Percentiles rank a stretch among this genome's conserved stretches.
These are phyloP conservation scores for Somion occarium DNA, from an alignment of 1,284 basidiomycete species.

Conservation along the genomic window DNA sequence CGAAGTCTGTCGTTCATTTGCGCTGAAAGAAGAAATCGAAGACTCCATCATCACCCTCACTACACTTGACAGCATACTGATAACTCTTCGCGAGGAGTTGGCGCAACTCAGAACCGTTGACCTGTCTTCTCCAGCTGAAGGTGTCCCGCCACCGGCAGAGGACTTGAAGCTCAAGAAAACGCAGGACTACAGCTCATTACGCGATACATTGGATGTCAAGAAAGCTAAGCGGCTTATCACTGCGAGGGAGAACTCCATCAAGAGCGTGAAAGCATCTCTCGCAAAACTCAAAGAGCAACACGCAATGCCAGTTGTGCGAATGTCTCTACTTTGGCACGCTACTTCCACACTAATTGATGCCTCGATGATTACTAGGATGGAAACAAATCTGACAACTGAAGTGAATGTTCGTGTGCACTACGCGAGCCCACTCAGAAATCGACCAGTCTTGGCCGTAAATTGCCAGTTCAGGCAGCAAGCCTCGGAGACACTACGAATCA, in stretches of 20 bases:
- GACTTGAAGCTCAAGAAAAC: constrained; percentile 15
- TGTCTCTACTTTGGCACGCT: neutral
- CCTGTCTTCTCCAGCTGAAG: neutral
- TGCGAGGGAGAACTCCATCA: constrained; percentile 41
- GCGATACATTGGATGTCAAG: constrained; percentile 34
- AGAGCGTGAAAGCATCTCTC: constrained; percentile 28
- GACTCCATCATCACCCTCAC: constrained; percentile 53
- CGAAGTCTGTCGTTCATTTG: constrained; percentile 69
- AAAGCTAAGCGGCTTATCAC: constrained; percentile 43
- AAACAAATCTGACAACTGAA: too few species aligned
- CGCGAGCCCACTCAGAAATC: too few species aligned
- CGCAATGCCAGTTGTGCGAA: neutral
- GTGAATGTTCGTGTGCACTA: too few species aligned
- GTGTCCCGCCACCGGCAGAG: neutral
- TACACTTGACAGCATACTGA: constrained; percentile 58
- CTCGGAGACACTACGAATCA: too few species aligned
- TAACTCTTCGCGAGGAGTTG: constrained; percentile 48
- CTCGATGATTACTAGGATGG: too few species aligned
- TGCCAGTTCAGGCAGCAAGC: too few species aligned
- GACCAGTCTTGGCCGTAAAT: too few species aligned
- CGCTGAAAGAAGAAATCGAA: constrained; percentile 57
- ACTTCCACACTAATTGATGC: too few species aligned
- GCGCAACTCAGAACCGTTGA: constrained; percentile 19
- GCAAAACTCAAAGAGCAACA: constrained; percentile 13
- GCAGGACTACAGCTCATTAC: constrained; percentile 35